Evolutionary conservation across 2,329 filamentous ascomycete genomes (phyloP).

Genomic region (Fusarium sp.): DNA sequence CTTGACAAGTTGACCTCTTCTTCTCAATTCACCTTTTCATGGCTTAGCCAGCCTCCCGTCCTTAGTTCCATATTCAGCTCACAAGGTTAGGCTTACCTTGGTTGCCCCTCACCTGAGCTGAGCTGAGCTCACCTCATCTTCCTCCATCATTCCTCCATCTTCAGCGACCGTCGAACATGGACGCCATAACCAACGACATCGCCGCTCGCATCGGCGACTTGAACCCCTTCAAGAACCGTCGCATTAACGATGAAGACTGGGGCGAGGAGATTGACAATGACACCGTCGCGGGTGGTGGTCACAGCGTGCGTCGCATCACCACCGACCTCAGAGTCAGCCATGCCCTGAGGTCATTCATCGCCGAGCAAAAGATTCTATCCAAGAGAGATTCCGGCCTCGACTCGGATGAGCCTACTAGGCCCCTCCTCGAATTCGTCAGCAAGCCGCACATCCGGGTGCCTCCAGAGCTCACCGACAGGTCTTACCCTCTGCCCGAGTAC

Average conservation of each 20-base stretch:
- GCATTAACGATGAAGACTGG: conserved; percentile 48
- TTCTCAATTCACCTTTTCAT: neutral
- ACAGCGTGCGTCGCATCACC: conserved; percentile 60
- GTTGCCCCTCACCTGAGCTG: conserved; percentile 29
- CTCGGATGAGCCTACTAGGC: conserved; percentile 51
- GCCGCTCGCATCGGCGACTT: conserved; percentile 43
- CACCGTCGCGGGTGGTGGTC: conserved; percentile 69
- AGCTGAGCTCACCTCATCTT: conserved; percentile 15
- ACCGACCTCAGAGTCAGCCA: conserved; percentile 68
- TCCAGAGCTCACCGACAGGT: conserved; percentile 63
- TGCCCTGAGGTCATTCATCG: conserved; percentile 66
- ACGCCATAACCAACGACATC: conserved; percentile 41
- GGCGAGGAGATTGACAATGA: conserved; percentile 47
- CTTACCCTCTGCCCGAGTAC: conserved; percentile 73
- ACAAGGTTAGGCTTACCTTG: conserved; percentile 13
- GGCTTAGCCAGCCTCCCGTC: neutral
- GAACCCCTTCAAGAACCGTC: conserved; percentile 45
- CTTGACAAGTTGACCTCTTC: neutral
- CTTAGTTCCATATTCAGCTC: neutral
- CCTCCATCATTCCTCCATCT: conserved; percentile 9
- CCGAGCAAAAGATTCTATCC: conserved; percentile 61
- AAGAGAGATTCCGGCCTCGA: conserved; percentile 60
- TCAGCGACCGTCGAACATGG: neutral
- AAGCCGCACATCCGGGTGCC: conserved; percentile 69
- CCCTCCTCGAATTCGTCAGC: conserved; percentile 63